A percentile compares a stretch with the other conserved stretches of the same genome.
Evolutionary conservation across 2,329 filamentous ascomycete genomes (phyloP).

Genomic region (Biscogniauxia mediterranea): DNA sequence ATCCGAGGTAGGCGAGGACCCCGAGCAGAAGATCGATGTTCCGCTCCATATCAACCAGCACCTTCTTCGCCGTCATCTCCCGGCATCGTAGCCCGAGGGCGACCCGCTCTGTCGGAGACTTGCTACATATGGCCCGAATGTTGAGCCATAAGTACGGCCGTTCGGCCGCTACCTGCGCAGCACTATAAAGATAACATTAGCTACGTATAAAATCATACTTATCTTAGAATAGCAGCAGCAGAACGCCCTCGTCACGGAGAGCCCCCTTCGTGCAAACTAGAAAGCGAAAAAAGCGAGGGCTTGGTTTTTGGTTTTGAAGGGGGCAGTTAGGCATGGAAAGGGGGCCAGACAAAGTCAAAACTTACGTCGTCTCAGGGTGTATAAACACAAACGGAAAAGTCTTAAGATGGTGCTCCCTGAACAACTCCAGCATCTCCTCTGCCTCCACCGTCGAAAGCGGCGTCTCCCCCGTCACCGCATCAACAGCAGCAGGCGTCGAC

Average conservation of each 20-base stretch:
- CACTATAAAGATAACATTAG: constrained; percentile 20
- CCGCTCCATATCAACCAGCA: constrained; percentile 48
- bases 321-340: too few relatives aligned
- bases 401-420: constrained; percentile 23
- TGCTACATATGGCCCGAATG: constrained; percentile 46
- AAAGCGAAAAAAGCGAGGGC: neutral
- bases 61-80: constrained; percentile 43
- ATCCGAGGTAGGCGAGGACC: constrained; percentile 44
- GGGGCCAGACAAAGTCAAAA: neutral
- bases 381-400: constrained; percentile 32
- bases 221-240: neutral
- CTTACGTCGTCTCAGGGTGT: constrained; percentile 21
- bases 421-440: constrained; percentile 25
- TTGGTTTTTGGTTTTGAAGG: too few relatives aligned
- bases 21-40: constrained; percentile 53
- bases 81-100: constrained; percentile 41
- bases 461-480: constrained; percentile 8
- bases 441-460: constrained; percentile 22
- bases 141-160: constrained; percentile 49
- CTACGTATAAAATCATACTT: constrained; percentile 2
- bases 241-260: too few relatives aligned
- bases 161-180: constrained; percentile 21
- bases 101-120: constrained; percentile 40
- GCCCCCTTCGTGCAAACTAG: too few relatives aligned
- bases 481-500: constrained; percentile 17